A percentile compares a stretch with the other conserved stretches of the same genome.
Evolutionary conservation across 495 filamentous ascomycete species (phyloP).

Genomic region (Aspergillus nanangensis): DNA sequence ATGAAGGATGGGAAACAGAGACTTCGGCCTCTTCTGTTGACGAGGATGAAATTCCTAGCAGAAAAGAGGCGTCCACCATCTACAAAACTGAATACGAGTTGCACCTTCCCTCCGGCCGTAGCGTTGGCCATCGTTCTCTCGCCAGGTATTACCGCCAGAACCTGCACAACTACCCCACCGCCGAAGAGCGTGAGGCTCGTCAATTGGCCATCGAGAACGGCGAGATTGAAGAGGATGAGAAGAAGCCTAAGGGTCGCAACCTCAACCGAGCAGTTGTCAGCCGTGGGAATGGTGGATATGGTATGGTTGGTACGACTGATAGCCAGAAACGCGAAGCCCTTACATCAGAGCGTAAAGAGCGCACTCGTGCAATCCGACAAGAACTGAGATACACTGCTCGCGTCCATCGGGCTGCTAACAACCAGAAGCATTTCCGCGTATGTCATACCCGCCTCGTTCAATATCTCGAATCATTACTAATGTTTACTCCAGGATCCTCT

Average conservation of each 20-base stretch:
- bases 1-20: conserved; percentile 90
- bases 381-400: conserved; percentile 57
- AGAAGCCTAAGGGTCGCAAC: conserved; percentile 31
- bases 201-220: conserved; percentile 45
- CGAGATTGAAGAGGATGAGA: conserved; percentile 41
- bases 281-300: conserved; percentile 66
- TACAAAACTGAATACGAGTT: conserved; percentile 91
- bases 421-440: conserved; percentile 75
- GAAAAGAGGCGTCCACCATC: conserved; percentile 53
- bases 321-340: conserved; percentile 62
- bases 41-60: conserved; percentile 28
- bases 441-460: conserved; percentile 16
- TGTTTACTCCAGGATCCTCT: conserved; percentile 33
- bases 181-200: conserved; percentile 52
- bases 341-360: conserved; percentile 60
- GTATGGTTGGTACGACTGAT: conserved; percentile 72
- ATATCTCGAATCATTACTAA: conserved; percentile 13
- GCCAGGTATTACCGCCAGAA: conserved; percentile 90
- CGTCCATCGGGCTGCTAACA: conserved; percentile 60
- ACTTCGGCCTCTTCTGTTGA: conserved; percentile 78
- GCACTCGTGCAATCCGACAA: conserved; percentile 55
- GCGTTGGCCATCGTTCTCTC: conserved; percentile 86
- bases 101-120: conserved; percentile 84
- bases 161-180: conserved; percentile 71
- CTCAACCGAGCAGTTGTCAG: conserved; percentile 57